Evolutionary conservation across 2,329 filamentous ascomycete species (phyloP), one percentile per base, ranked within the genome.

Genomic region (Aaosphaeria arxii): DNA sequence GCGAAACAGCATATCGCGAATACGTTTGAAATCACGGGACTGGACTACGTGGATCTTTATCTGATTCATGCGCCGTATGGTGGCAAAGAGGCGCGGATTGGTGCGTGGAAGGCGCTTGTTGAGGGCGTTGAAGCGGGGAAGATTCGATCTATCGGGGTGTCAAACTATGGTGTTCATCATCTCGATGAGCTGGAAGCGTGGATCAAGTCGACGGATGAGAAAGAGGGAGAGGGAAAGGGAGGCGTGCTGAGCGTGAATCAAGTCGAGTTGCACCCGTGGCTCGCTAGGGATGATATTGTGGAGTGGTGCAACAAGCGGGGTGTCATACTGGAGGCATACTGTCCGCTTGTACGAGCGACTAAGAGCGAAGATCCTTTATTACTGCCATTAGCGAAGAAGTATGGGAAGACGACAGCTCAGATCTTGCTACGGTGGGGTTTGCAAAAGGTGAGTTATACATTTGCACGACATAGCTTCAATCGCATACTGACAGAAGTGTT

Each of bases 261-360:
- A 71, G 54, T 71, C 71, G 91, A 96, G 72, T 74, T 96, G 7
- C 91, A 96, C 70, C 91, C 91, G 1, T 96, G 90, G 91, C 82
- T 91, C 39, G 78, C 84, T 6, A 79, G 91, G n/a, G 74, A 78
- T 24, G 90, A 96, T 62, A 89, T 96, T 51, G 84, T 85, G 6
- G 74, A 81, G 42, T 96, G 91, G 90, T 88, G 87, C 58, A 69
- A 77, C 53, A 77, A 85, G 67, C 68, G 74, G 46, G 70, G 65
- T 31, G 66, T 78, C 1, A 45, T 79, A 4, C 56, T 77, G 24
- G 72, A 79, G 57, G 76, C 76, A n/a, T 78, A 77, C 48, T 73
- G 64, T 28, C 75, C 75, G 11, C 61, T 76, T 30, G 72, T 76
- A 4, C 60, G 74, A 38, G 70, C 70, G 11, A 71, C 67, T 1